Conservation (phyloP, 2,329 filamentous ascomycete species). For the Penicillium sp. region DNA sequence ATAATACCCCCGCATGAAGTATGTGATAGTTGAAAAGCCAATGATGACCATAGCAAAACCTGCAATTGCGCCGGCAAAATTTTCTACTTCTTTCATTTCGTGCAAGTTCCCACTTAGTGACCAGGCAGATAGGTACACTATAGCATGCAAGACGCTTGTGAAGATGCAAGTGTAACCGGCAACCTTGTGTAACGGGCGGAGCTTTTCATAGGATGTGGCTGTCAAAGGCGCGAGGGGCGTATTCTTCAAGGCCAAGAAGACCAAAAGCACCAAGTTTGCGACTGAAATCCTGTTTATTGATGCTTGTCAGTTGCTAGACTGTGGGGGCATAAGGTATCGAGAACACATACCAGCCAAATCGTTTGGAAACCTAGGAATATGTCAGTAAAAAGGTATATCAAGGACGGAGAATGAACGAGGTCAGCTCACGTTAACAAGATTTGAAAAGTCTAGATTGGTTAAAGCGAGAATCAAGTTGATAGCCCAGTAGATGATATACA, state of each 20-base stretch:
- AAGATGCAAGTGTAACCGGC: conserved; percentile 20
- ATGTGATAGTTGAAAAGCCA: conserved; percentile 2
- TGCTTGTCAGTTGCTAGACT: neutral
- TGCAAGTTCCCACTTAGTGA: neutral
- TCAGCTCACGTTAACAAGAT: neutral
- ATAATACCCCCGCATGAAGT: conserved; percentile 1
- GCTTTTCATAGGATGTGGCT: conserved; percentile 19
- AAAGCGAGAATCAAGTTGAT: conserved; percentile 11
- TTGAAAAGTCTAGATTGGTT: conserved; percentile 3
- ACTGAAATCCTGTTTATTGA: conserved; percentile 12
- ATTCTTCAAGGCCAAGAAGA: conserved; percentile 19
- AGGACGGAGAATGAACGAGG: neutral
- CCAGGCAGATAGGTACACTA: conserved; percentile 7
- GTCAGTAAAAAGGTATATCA: neutral
- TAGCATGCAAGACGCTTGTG: conserved; percentile 3
- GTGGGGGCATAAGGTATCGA: neutral
- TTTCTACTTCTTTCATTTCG: neutral
- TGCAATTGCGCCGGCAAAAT: conserved; percentile 1
- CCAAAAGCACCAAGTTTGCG: conserved; percentile 15
- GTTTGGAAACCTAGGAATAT: conserved; percentile 6
- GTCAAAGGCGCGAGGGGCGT: conserved; percentile 17
- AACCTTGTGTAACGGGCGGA: conserved; percentile 21
- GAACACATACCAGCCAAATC: conserved; percentile 11
- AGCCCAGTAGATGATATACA: conserved; percentile 13
- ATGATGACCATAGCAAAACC: conserved; percentile 4